Evolutionary conservation across 495 filamentous ascomycete genomes (phyloP).

Genomic region (Annulohypoxylon moriforme): DNA sequence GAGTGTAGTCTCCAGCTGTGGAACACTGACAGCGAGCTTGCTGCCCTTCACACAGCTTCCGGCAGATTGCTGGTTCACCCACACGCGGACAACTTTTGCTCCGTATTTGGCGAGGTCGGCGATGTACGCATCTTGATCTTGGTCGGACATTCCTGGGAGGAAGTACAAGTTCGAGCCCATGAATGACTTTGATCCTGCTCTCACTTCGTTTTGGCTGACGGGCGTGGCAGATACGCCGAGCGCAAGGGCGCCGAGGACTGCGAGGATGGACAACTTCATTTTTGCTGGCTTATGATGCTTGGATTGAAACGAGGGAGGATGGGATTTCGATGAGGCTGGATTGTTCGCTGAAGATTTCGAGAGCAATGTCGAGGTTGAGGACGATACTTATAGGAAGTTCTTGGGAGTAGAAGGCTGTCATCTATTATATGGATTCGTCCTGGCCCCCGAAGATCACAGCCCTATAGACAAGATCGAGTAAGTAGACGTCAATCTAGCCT

Average conservation of each 20-base stretch:
- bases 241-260: conserved; percentile 27
- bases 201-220: conserved; percentile 5
- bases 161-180: conserved; percentile 52
- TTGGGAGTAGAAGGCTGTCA: neutral
- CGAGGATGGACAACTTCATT: conserved; percentile 29
- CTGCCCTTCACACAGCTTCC: conserved; percentile 45
- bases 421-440: neutral
- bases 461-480: neutral
- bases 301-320: neutral
- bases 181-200: conserved; percentile 26
- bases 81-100: conserved; percentile 52
- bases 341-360: neutral
- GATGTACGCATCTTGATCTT: conserved; percentile 53
- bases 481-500: neutral
- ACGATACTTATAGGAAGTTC: conserved; percentile 12
- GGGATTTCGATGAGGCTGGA: neutral
- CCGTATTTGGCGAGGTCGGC: conserved; percentile 45
- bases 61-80: conserved; percentile 42
- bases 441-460: neutral
- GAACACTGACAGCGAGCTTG: conserved; percentile 36
- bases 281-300: neutral
- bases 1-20: conserved; percentile 45
- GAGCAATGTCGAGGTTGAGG: neutral
- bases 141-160: conserved; percentile 47
- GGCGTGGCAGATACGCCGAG: conserved; percentile 17